Conservation (phyloP, 2,329 filamentous ascomycete genomes). For the Trichoderma endophyticum region DNA sequence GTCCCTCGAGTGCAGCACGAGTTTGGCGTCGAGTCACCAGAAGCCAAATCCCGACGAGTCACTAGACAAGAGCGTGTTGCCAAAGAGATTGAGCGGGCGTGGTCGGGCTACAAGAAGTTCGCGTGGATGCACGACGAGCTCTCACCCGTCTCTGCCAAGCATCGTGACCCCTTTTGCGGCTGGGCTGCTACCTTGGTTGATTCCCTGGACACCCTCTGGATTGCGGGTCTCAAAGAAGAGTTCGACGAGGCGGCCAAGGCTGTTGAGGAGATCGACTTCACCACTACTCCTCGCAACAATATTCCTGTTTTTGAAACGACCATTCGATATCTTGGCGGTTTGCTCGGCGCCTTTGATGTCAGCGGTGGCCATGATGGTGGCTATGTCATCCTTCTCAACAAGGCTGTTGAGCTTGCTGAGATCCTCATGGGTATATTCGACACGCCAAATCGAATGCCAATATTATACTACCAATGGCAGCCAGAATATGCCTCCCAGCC, state of each 20-base stretch:
- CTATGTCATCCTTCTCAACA: constrained; percentile 68
- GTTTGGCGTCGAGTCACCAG: constrained; percentile 64
- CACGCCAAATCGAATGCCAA: constrained; percentile 90
- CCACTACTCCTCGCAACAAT: constrained; percentile 58
- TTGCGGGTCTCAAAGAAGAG: constrained; percentile 74
- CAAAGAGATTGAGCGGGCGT: constrained; percentile 71
- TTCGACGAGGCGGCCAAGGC: constrained; percentile 74
- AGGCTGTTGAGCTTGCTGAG: constrained; percentile 76
- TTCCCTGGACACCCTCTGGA: constrained; percentile 78
- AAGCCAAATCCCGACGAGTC: constrained; percentile 59
- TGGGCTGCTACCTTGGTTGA: constrained; percentile 90
- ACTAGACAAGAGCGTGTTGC: constrained; percentile 65
- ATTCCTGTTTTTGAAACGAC: constrained; percentile 93
- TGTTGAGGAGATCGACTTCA: constrained; percentile 78
- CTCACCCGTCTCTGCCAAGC: constrained; percentile 63
- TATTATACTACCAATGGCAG: constrained; percentile 76
- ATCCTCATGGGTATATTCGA: constrained; percentile 81
- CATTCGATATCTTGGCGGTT: constrained; percentile 85
- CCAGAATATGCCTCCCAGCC: constrained; percentile 61
- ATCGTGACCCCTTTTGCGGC: constrained; percentile 80
- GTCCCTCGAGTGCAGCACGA: constrained; percentile 75
- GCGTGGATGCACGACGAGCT: constrained; percentile 90
- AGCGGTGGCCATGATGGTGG: constrained; percentile 56
- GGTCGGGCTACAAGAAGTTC: constrained; percentile 74
- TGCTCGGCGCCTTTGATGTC: constrained; percentile 83